Base-by-base conservation (phyloP, 192 early-diverging fungal genomes). In the Linnemannia schmuckeri region DNA sequence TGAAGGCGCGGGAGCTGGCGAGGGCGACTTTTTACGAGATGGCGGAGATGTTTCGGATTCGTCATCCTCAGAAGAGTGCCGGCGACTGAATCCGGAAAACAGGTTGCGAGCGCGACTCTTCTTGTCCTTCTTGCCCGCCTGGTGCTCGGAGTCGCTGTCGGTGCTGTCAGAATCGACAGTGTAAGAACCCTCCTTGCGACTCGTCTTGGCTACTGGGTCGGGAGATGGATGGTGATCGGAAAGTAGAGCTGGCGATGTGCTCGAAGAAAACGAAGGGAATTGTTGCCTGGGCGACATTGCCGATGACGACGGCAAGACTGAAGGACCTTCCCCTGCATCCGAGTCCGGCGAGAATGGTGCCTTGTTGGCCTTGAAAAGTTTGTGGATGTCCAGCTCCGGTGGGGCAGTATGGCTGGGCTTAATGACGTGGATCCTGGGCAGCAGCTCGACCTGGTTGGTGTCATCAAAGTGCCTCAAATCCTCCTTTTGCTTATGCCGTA, bases 191-290 rank as follows among this genome's bases (percentile, higher is more conserved):
- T 8, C 17, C 7, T 72, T n/a, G 70, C 33, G 44, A 37, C 66
- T 75, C 46, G 61, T 74, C 20, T 75, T 47, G 49, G 74, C 44
- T 27, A 47, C 74, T 52, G 66, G 33, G 37, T 79, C 74, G 18
- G 77, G 52, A 66, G 61, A 15, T 55, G 49, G 52, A 24, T 46
- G 61, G 0, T 57, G 70, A 12, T 46, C 57, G 4, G 46, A 12
- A 10, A 83, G 44, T n/a, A 83, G 40, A 7, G 72, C 70, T 4
- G 76, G 76, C 2, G 76, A 75, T 0, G 76, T 75, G 33, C 81
- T 82, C 42, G 55, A 66, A 6, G 81, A 69, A 68, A 82, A 82
- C 0, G 81, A 82, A 40, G 81, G 81, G 37, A 77, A 77, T 27
- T 78, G 77, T 35, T 79, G 82, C 15, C 57, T 70, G 7, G 61